Evolutionary conservation across 1,284 basidiomycete genomes (phyloP), one percentile per base, ranked within the genome.

Genomic region (Fistulinella cinereoalba): DNA sequence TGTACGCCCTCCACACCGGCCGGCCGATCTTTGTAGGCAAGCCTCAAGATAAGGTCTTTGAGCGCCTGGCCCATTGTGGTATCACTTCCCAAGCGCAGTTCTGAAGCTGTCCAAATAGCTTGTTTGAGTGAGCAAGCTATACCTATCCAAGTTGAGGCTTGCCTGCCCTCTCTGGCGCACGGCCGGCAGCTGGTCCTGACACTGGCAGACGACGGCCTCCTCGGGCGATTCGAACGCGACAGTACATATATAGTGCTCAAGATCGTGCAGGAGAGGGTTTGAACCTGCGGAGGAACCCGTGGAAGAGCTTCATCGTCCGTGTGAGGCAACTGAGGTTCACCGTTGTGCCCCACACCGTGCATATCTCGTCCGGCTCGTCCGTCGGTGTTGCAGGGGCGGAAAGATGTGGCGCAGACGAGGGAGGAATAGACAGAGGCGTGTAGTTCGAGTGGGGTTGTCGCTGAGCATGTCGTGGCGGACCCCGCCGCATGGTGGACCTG

Each of bases 31-130:
- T 84, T 74, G 46, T 93, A 85, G 0, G 87, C 88, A 24, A 86
- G 60, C 53, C 91, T 87, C 40, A 92, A 69, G 85, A 96, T 88
- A 45, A 89, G 69, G 61, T 98, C 95, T 68, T 95, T 92, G 55
- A 98, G 72, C 1, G 94, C 88, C 61, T 95, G 92, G 75, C 99
- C 97, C 86, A 97, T 94, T 43, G 92, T 91, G 3, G 96, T 34
- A 99, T 80, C 43, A 98, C 84, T 73, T 99, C 96, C 67, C 97
- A 94, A 0, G 96, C 97, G 66, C 96, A 99, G 63, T 93, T 94
- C 54, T 85, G 68, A 12, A 98, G 73, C 60, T 91, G 88, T 34
- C 72, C 71, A 62, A 90, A 80, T 12, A 97, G 75, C 67, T 92
- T 93, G 62, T 83, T 85, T 88, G 99, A 0, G 95, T 83, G 23